Conservation (phyloP, 2,329 filamentous ascomycete species). For the Trichoderma sp. region DNA sequence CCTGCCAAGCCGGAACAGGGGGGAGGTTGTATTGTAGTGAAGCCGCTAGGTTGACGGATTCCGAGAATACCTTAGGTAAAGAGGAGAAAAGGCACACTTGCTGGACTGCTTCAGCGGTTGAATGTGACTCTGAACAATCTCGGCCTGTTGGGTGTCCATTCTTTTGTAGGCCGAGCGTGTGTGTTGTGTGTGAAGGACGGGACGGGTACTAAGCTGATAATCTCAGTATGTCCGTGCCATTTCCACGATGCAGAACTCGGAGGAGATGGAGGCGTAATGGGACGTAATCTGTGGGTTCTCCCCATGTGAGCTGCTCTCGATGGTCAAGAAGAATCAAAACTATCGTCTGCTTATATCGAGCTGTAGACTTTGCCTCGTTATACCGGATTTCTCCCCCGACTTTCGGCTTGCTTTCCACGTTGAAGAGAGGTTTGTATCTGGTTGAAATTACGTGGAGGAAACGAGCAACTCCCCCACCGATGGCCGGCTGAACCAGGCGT, state of each 20-base stretch:
- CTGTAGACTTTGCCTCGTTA: too few species aligned
- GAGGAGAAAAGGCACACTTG: neutral
- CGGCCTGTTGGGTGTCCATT: neutral
- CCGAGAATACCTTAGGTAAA: neutral
- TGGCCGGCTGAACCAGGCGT: conserved; percentile 23
- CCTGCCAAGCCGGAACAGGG: conserved; percentile 8
- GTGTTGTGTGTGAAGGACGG: neutral
- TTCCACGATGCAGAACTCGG: neutral
- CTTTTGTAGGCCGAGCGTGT: neutral
- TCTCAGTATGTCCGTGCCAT: conserved; percentile 1
- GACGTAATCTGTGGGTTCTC: neutral
- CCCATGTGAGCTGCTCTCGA: too few species aligned
- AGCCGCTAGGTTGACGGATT: neutral
- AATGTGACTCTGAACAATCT: neutral
- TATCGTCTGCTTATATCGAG: too few species aligned
- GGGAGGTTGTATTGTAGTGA: neutral
- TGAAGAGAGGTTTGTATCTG: too few species aligned
- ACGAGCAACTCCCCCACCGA: conserved; percentile 3
- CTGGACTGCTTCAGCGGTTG: conserved; percentile 4
- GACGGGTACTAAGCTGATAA: neutral
- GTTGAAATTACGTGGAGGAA: conserved; percentile 7
- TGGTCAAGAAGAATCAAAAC: too few species aligned
- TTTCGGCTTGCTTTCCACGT: too few species aligned
- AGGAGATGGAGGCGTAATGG: neutral
- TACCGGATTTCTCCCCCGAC: too few species aligned